Evolutionary conservation across 2,329 filamentous ascomycete genomes (phyloP), one percentile per base, ranked within the genome.

Genomic region (Penicillium sp.): DNA sequence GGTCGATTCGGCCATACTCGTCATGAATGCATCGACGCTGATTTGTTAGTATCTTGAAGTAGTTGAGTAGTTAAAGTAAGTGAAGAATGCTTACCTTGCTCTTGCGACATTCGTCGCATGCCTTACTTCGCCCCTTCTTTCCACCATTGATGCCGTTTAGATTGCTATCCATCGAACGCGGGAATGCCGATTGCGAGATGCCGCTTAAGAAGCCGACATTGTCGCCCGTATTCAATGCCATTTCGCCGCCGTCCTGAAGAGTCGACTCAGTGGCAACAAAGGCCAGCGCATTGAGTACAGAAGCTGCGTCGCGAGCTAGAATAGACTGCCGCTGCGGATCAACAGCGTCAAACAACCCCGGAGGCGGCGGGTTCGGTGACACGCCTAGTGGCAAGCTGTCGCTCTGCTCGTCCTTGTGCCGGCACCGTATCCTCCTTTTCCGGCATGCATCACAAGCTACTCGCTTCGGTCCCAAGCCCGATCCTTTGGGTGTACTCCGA

Each of bases 11-110:
- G 50, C 84, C 84, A 61, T 81, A 79, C 62, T 86, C 83, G 63
- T 87, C 84, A 64, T 87, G 84, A 49, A 87, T 84, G 65, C 84
- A 87, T 64, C 84, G 83, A 58, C 84, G 83, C 83, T 87, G 61
- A 38, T 51, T 2, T 21, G 45, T 65, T 59, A 66, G 63, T 52
- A 48, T 38, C 21, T 43, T 43, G 51, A 21, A 35, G n/a, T n/a
- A n/a, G n/a, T n/a, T n/a, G n/a, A n/a, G n/a, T n/a, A n/a, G n/a
- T n/a, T 52, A 46, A 56, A 18, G 30, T 12, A 40, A 24, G 40
- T 20, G 16, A 43, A 23, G 6, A 51, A 33, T 42, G 71, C 79
- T 69, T 67, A 85, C 84, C 78, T 87, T 87, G 77, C 83, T 86
- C 68, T 85, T 86, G 47, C 84, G 80, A 69, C 84, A 87, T 63